These are phyloP conservation scores for Aspergillus udagawae DNA, from an alignment of 2,329 filamentous ascomycete genomes.

Conservation along the genomic window DNA sequence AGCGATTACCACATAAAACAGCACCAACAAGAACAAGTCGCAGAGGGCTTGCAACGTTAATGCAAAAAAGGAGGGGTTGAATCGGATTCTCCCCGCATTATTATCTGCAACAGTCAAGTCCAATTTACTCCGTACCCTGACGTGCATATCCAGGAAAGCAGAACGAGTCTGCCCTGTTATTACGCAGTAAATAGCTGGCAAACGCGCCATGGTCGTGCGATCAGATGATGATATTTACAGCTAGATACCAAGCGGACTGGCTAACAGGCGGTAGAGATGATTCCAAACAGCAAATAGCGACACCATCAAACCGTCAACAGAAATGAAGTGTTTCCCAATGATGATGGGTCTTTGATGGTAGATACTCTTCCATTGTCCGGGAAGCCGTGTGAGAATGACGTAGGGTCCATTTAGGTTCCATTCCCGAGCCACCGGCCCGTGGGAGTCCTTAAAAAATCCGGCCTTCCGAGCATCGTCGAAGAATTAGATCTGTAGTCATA, in stretches of 20 bases:
- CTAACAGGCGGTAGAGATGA: not conserved
- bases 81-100: not conserved
- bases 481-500: conserved; percentile 1
- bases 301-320: not conserved
- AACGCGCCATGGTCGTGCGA: not conserved
- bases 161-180: not conserved
- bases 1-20: not conserved
- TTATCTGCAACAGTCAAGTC: not conserved
- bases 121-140: not conserved
- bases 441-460: not conserved
- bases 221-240: not conserved
- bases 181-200: not conserved
- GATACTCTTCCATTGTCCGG: conserved; percentile 1
- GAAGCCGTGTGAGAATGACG: conserved; percentile 21
- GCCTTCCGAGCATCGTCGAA: conserved; percentile 1
- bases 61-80: not conserved
- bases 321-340: not conserved
- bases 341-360: not conserved
- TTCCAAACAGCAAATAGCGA: not conserved
- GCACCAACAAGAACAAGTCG: not conserved
- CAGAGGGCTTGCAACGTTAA: not conserved
- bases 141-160: not conserved
- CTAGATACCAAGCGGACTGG: not conserved
- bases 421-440: conserved; percentile 23
- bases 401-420: conserved; percentile 14